Base-by-base conservation (phyloP, 148 eudicot species). In the Persicaria maculosa region DNA sequence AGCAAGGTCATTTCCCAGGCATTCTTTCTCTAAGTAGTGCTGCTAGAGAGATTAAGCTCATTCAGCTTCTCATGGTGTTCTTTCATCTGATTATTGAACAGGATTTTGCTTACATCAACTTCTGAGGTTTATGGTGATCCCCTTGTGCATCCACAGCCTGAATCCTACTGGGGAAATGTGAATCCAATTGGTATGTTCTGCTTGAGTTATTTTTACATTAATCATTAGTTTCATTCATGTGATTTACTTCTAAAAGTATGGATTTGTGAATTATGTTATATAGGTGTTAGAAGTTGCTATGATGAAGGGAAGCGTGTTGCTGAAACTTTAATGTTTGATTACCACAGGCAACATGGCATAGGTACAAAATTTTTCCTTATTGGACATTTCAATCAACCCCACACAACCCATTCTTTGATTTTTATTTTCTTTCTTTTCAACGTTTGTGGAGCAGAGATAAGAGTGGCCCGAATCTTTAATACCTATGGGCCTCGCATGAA, bases 401-500 rank as follows among this genome's bases (percentile, higher is more conserved):
- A 17, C 36, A 20, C 8, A 4, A 19, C 43, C 45, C 9, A n/a
- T 48, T 17, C 10, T 1, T n/a, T 5, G 20, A 16, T 19, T 17
- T 16, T 75, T 9, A 44, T 45, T 64, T 72, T 47, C 22, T 17
- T 31, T 36, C 25, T 25, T 25, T 46, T 55, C 15, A 50, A 15
- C 71, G 10, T 4, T 72, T 46, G 7, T 81, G 78, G 43, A 53
- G 52, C 92, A 96, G 99, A 92, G 84, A 93, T 93, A 52, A 88
- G 97, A 71, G 93, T 96, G 73, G 99, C 99, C 58, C 84, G 99
- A 75, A 96, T 96, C 77, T 96, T 96, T 82, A 96, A 96, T 79
- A 96, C 99, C 7, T 96, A 96, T 86, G 99, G 99, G 20, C 99
- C 99, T 52, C 96, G 99, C 44, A 96, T 96, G 99, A 96, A 92